These are phyloP conservation scores for Claviceps pusilla DNA, from an alignment of 2,329 filamentous ascomycete species.

Conservation along the genomic window DNA sequence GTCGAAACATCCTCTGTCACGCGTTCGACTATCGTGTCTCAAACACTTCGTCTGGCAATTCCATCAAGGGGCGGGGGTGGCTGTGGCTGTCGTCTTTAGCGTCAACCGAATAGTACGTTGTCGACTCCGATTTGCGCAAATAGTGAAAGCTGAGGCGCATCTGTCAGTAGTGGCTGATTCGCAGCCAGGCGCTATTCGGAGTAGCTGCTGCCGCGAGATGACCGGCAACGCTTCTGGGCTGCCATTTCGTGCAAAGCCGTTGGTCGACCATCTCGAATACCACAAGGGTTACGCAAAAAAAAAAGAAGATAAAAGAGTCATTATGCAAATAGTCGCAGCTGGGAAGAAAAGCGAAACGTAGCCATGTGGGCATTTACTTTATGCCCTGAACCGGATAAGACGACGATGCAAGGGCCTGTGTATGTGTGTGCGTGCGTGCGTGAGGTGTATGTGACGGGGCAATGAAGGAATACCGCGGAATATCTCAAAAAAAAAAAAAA, in stretches of 20 bases:
- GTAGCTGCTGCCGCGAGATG: not conserved
- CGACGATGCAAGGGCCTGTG: not conserved
- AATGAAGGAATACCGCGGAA: not conserved
- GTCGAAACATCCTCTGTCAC: not conserved
- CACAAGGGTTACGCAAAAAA: not conserved
- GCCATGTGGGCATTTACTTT: not conserved
- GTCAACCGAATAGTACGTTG: not conserved
- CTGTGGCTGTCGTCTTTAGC: not conserved
- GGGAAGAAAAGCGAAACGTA: not conserved
- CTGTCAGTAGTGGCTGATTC: not conserved
- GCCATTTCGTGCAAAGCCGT: not conserved
- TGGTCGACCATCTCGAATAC: not conserved
- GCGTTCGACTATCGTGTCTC: not conserved
- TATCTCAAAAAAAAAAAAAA: not conserved
- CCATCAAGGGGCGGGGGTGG: not conserved
- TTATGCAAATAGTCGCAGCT: constrained; percentile 1
- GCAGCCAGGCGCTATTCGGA: not conserved
- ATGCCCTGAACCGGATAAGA: not conserved
- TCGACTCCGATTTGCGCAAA: not conserved
- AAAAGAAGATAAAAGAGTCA: not conserved
- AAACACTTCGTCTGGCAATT: not conserved
- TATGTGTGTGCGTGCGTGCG: not conserved
- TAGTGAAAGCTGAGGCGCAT: not conserved
- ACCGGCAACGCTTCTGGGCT: not conserved
- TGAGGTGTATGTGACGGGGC: not conserved